Evolutionary conservation across 2,329 filamentous ascomycete species (phyloP).

Genomic region (Arachnomyces sp.): DNA sequence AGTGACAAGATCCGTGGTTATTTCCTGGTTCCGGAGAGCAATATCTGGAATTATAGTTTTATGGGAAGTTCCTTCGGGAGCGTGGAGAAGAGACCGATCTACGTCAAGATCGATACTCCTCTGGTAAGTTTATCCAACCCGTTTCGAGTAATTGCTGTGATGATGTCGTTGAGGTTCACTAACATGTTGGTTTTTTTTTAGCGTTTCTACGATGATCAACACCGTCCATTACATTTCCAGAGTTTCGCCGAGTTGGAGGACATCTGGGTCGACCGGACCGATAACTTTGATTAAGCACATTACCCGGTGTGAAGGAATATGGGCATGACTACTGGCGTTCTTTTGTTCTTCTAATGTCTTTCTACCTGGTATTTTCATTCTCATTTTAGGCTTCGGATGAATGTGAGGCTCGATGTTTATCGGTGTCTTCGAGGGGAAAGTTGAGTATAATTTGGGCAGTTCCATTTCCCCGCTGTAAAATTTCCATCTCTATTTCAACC

Average conservation of each 20-base stretch:
- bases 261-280: conserved; percentile 84
- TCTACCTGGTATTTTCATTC: not conserved
- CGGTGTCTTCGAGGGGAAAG: too few species aligned
- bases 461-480: too few species aligned
- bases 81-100: conserved; percentile 82
- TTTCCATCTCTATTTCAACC: too few species aligned
- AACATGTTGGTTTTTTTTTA: conserved; percentile 12
- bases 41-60: conserved; percentile 96
- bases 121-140: conserved; percentile 25
- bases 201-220: conserved; percentile 84
- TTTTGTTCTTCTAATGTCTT: conserved; percentile 8
- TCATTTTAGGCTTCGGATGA: too few species aligned
- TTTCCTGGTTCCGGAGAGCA: conserved; percentile 87
- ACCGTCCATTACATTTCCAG: conserved; percentile 90
- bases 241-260: conserved; percentile 97
- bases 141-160: not conserved
- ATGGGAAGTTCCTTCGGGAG: conserved; percentile 83
- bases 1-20: conserved; percentile 91
- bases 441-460: too few species aligned
- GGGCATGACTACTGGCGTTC: conserved; percentile 11
- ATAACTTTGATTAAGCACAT: conserved; percentile 72
- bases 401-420: too few species aligned
- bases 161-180: conserved; percentile 2
- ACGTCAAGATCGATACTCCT: conserved; percentile 90
- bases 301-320: too few species aligned